Evolutionary conservation across 2,329 filamentous ascomycete species (phyloP), one percentile per base, ranked within the genome.

Genomic region (Beauveria pseudobassiana): DNA sequence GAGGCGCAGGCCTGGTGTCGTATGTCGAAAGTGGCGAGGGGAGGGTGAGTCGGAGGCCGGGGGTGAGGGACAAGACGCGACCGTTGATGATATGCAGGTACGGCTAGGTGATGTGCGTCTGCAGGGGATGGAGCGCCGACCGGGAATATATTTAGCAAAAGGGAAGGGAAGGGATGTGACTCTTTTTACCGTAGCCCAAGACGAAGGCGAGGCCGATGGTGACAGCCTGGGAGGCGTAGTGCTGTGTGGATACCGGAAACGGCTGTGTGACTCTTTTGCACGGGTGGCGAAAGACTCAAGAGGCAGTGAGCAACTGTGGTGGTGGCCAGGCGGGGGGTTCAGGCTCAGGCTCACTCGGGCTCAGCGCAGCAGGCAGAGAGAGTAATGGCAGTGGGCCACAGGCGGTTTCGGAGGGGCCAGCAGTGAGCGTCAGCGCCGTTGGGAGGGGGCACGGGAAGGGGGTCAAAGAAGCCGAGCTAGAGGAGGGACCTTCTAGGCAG

Each of bases 331-430:
- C 64, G 67, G 67, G 34, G 12, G 34, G 34, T 5, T 38, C 12
- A 38, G 34, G 34, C 34, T 38, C 34, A 38, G 34, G 34, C 34
- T 38, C 34, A 38, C 34, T 38, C 34, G 52, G 16, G 20, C 20
- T 54, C 20, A 26, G 28, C 22, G 53, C 26, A 56, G 26, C 24
- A 64, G 66, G 67, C 56, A 59, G 46, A 46, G 40, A 30, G 53
- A 38, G 14, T 8, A n/a, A 7, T 54, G 28, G 56, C 38, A 40
- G 58, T 43, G 49, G 49, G 50, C 57, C 40, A 61, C 64, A 73
- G 73, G 72, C 73, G 74, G 74, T 70, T 72, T 74, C 73, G 74
- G 74, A 74, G 72, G 67, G 63, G 66, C 69, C 69, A 22, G 1
- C 14, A 26, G 42, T 9, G 70, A 34, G 54, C 3, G 45, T 49